These are phyloP conservation scores for Aureobasidium melanogenum DNA, from an alignment of 2,329 filamentous ascomycete genomes.

Conservation along the genomic window DNA sequence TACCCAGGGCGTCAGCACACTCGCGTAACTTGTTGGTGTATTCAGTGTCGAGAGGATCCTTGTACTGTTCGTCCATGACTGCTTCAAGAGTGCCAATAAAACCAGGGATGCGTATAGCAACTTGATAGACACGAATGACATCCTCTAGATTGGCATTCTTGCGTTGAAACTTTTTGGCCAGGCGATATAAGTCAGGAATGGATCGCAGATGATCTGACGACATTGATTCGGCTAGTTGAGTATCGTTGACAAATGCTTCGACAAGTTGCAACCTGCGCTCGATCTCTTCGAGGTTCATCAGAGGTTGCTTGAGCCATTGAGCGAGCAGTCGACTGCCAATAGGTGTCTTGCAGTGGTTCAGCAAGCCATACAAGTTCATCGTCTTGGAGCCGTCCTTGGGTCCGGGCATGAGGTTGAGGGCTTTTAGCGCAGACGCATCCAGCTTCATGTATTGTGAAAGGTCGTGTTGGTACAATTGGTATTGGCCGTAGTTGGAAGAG, in stretches of 20 bases:
- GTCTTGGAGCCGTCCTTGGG: constrained; percentile 90
- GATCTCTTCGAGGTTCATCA: constrained; percentile 87
- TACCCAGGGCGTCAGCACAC: constrained; percentile 68
- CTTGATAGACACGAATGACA: constrained; percentile 90
- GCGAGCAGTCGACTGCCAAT: constrained; percentile 81
- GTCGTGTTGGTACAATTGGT: constrained; percentile 94
- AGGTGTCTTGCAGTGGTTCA: constrained; percentile 97
- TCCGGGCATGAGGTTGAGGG: constrained; percentile 93
- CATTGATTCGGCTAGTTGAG: constrained; percentile 87
- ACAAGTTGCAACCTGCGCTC: constrained; percentile 88
- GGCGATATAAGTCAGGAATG: constrained; percentile 85
- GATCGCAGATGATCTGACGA: constrained; percentile 91
- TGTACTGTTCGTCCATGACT: constrained; percentile 92
- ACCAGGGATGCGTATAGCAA: constrained; percentile 81
- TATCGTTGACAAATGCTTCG: constrained; percentile 88
- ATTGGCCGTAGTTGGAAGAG: constrained; percentile 91
- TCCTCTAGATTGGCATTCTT: constrained; percentile 88
- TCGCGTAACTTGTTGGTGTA: constrained; percentile 76
- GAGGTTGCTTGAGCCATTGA: constrained; percentile 94
- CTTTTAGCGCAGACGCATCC: constrained; percentile 86
- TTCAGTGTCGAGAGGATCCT: constrained; percentile 72
- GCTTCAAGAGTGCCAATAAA: constrained; percentile 83
- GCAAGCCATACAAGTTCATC: constrained; percentile 88
- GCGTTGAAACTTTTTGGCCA: constrained; percentile 91
- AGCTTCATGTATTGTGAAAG: constrained; percentile 97